phyloP scores from a whole-genome alignment of 306 rosid species.

The Inga leiocalycina region DNA sequence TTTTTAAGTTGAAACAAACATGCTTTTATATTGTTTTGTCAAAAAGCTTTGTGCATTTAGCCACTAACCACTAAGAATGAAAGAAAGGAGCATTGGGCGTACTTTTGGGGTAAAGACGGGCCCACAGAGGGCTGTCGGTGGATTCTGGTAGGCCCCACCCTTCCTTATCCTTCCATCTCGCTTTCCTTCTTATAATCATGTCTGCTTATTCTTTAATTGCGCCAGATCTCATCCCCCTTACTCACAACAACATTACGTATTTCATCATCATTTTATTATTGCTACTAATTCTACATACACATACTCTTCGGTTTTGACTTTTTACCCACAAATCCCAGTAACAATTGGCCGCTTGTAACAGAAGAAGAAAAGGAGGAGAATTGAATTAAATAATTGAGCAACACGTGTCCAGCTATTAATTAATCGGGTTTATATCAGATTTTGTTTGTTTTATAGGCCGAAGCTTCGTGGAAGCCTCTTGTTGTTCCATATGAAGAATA shows the following conservation, averaged over 20 bases:
- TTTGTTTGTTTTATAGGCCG: background rate
- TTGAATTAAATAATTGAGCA: background rate
- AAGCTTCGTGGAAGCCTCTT: background rate
- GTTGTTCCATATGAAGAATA: background rate
- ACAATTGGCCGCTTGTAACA: background rate
- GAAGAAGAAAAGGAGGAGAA: background rate
- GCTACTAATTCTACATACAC: background rate
- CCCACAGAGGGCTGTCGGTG: constrained; percentile 41
- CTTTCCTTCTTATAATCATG: background rate
- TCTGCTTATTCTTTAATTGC: no score
- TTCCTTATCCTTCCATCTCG: background rate
- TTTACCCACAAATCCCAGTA: background rate
- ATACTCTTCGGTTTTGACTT: background rate
- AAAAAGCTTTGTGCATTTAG: background rate
- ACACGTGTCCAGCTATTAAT: background rate
- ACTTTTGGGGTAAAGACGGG: background rate
- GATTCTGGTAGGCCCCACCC: constrained; percentile 16
- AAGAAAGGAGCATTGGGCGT: background rate
- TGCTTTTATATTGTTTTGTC: no score
- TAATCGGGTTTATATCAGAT: background rate
- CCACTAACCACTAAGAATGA: background rate
- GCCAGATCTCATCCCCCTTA: background rate
- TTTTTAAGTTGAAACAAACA: no score
- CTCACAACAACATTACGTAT: background rate
- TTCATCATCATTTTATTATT: background rate